Evolutionary conservation across 1,284 basidiomycete genomes (phyloP), one percentile per base, ranked within the genome.

Genomic region (Leccinum griseonigrum): DNA sequence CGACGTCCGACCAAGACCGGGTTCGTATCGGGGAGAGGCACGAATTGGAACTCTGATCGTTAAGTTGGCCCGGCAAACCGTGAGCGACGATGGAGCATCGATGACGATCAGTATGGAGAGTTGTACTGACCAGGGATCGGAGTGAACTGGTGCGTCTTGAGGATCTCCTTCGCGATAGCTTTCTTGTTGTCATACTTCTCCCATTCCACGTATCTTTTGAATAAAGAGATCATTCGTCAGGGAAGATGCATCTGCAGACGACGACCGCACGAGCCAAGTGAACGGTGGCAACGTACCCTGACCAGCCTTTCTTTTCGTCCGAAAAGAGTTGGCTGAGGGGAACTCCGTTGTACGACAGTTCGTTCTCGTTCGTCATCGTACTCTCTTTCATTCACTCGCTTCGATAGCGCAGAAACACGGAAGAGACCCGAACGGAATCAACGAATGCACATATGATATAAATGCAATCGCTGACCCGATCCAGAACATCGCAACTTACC

Each of bases 11-110:
- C 75, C 14, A 85, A 73, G 54, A 84, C 73, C 0, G 82, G 82
- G 61, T 84, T 85, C n/a, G 80, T 82, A 32, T 77, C 73, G 1
- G 82, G 82, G 7, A 84, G 74, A 2, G 82, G 81, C 7, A 74
- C 78, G 32, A 80, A 75, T 66, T 84, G 83, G 64, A 84, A 84
- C 62, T 84, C 65, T 68, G 38, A 0, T 28, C 28, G 14, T 3
- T 11, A 40, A 40, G 2, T 40, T n/a, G 16, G 9, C 2, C 38
- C 38, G n/a, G n/a, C n/a, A 9, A n/a, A 18, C 4, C 38, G n/a
- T 56, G 6, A 16, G n/a, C 29, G 28, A 18, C 11, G 32, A 53
- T 13, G 46, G 0, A 3, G n/a, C 22, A 3, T 16, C 14, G 10
- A 29, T 29, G 5, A 31, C 1, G 34, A 34, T 60, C 16, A 4